These are phyloP conservation scores for Hyparrhenia diplandra DNA, from an alignment of 176 grass and related monocot species.

Conservation along the genomic window DNA sequence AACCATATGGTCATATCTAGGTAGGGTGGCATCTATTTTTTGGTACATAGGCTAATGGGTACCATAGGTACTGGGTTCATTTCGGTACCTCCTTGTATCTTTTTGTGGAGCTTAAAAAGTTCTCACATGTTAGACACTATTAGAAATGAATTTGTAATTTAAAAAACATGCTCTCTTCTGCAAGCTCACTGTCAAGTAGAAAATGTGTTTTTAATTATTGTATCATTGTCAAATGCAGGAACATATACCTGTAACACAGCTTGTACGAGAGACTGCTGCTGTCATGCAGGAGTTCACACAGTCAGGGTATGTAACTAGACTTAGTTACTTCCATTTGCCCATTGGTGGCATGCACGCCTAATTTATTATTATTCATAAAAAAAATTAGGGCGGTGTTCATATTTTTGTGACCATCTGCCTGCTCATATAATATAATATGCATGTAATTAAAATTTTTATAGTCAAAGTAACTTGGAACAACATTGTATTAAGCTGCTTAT, in stretches of 20 bases:
- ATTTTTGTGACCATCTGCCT: neutral
- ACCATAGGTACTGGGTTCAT: neutral
- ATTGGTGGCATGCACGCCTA: neutral
- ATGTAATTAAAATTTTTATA: neutral
- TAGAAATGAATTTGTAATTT: constrained; percentile 7
- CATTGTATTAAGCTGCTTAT: too few relatives aligned
- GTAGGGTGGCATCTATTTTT: neutral
- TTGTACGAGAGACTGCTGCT: constrained; percentile 94
- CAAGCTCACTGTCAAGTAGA: neutral
- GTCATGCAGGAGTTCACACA: constrained; percentile 99
- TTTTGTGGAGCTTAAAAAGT: neutral
- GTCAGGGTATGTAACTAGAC: constrained; percentile 60
- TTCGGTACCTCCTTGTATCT: neutral
- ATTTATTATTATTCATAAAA: neutral
- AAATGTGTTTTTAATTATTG: constrained; percentile 8
- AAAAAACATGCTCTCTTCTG: neutral
- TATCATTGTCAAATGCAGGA: constrained; percentile 49
- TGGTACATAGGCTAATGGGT: neutral
- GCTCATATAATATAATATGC: neutral
- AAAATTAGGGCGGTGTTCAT: neutral
- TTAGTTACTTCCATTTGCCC: neutral
- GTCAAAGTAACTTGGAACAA: too few relatives aligned
- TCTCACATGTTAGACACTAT: neutral
- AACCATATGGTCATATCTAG: neutral
- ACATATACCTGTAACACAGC: constrained; percentile 86